Evolutionary conservation across 1,139 yeast species (phyloP), one percentile per base, ranked within the genome.

Genomic region (Suhomyces coccinellae): DNA sequence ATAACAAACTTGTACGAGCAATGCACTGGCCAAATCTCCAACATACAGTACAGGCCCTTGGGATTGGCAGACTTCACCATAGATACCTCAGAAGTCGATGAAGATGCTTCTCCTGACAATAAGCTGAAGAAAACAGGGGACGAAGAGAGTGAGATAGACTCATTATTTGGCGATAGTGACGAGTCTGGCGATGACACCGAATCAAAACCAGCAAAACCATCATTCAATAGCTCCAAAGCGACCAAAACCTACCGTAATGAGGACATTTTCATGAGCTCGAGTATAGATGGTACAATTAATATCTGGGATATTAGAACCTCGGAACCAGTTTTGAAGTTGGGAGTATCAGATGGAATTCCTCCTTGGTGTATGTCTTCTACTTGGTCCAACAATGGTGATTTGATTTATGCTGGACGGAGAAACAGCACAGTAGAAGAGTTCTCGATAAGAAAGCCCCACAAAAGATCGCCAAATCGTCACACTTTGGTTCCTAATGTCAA

Each of bases 331-430:
- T 71, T 78, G 33, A 61, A 63, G 41, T 65, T 87, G 17, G 81
- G 82, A 1, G 79, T 83, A 3, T 82, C 89, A 0, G 71, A 76
- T 6, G 82, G 82, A 0, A 78, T 83, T 0, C 97, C 98, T 1
- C 99, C 99, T 0, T 93, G 98, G 98, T 86, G 96, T 65, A 84
- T 87, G 79, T 79, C 89, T n/a, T 83, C 96, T 0, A 80, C 89
- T 43, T 95, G 98, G 98, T 85, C 96, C 6, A 73, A 75, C 45
- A 84, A 85, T 56, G 99, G 99, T 8, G 84, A 87, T 48, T 74
- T 71, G 38, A 76, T 91, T 12, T 93, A 77, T 57, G 90, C 84
- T 3, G 99, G 99, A 1, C 77, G 99, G 52, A 79, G 99, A 62
- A 93, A 91, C 62, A 85, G 95, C 38, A 76, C 85, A 0, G 90